These are phyloP conservation scores for Ceratobasidium sp. DNA, from an alignment of 1,284 basidiomycete species.

Conservation along the genomic window DNA sequence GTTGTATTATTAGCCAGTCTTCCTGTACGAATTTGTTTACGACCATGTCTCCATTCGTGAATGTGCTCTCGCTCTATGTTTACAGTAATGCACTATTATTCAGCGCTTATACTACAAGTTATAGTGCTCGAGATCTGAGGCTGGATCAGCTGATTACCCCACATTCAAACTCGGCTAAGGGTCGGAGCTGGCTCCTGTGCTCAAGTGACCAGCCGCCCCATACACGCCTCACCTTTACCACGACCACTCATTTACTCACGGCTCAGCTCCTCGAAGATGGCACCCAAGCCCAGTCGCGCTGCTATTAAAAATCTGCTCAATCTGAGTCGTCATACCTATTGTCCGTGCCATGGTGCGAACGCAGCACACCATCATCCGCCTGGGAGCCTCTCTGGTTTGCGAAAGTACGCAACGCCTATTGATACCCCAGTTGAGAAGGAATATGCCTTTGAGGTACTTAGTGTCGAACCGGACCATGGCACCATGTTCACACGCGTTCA, in stretches of 20 bases:
- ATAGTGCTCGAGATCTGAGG: neutral
- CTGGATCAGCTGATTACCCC: slow-evolving; percentile 10
- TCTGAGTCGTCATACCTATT: slow-evolving; percentile 74
- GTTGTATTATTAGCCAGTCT: slow-evolving; percentile 33
- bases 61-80: no score
- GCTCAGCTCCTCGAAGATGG: slow-evolving; percentile 56
- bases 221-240: slow-evolving; percentile 16
- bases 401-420: slow-evolving; percentile 86
- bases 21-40: neutral
- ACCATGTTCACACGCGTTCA: slow-evolving; percentile 40
- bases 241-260: slow-evolving; percentile 5
- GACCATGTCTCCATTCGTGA: no score
- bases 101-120: neutral
- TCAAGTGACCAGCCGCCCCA: slow-evolving; percentile 25
- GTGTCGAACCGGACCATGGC: slow-evolving; percentile 1
- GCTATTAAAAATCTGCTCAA: slow-evolving; percentile 75
- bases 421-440: slow-evolving; percentile 79
- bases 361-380: slow-evolving; percentile 57
- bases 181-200: slow-evolving; percentile 25
- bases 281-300: slow-evolving; percentile 64
- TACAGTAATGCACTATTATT: neutral
- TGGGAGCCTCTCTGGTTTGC: slow-evolving; percentile 64
- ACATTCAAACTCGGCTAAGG: slow-evolving; percentile 23
- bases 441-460: slow-evolving; percentile 92
- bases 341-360: slow-evolving; percentile 73